phyloP scores from a whole-genome alignment of 495 filamentous ascomycete genomes.

The Bacidia gigantensis region DNA sequence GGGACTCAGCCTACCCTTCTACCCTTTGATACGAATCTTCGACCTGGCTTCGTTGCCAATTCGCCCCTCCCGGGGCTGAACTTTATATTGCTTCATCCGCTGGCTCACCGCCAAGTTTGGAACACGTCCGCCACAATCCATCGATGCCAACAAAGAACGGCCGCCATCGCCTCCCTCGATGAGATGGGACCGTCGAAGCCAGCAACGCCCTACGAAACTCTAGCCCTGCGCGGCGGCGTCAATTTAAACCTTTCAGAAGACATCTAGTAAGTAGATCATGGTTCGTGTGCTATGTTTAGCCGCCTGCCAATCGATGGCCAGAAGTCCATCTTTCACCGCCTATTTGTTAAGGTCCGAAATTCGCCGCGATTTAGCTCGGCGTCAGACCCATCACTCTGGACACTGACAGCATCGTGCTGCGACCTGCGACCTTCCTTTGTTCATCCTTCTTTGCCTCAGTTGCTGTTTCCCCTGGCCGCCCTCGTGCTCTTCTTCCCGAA shows the following conservation, averaged over 20 bases:
- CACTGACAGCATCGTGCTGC: neutral
- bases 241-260: neutral
- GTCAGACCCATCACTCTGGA: neutral
- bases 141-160: neutral
- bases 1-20: too few relatives aligned
- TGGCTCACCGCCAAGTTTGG: neutral
- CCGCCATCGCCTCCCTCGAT: neutral
- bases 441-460: neutral
- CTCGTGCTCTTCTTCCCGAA: neutral
- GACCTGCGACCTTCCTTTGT: neutral
- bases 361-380: neutral
- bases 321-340: conserved; percentile 2
- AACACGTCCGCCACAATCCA: neutral
- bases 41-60: neutral
- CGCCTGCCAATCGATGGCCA: conserved; percentile 3
- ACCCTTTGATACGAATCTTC: too few relatives aligned
- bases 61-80: neutral
- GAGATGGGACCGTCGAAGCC: neutral
- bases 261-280: conserved; percentile 2
- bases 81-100: neutral
- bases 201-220: neutral
- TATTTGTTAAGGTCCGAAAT: neutral
- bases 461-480: neutral
- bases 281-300: neutral
- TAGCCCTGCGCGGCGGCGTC: neutral